Conservation (phyloP, 1,284 basidiomycete genomes). For the Naganishia sp. region DNA sequence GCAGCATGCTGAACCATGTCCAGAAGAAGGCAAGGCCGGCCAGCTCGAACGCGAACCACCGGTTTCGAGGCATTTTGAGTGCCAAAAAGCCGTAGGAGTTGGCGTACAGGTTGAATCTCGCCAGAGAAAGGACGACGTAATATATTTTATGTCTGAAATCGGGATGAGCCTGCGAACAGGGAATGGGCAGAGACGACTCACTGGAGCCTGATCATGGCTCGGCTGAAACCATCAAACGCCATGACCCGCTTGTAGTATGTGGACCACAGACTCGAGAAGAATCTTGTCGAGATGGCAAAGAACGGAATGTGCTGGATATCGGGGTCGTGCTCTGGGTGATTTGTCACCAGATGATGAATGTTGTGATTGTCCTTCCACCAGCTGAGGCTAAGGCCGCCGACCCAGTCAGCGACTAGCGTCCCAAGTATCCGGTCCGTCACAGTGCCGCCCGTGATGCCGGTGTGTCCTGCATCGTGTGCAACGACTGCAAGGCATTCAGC, state of each 20-base stretch:
- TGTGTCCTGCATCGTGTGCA: conserved; percentile 93
- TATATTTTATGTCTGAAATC: conserved; percentile 73
- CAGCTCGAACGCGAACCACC: conserved; percentile 55
- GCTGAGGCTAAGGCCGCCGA: conserved; percentile 88
- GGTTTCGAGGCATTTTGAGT: conserved; percentile 50
- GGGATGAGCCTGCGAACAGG: not conserved
- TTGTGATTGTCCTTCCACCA: conserved; percentile 99
- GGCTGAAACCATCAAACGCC: conserved; percentile 71
- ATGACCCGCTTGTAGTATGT: conserved; percentile 93
- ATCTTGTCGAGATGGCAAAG: conserved; percentile 87
- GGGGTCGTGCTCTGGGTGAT: conserved; percentile 94
- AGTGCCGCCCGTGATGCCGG: conserved; percentile 89
- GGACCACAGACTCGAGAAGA: conserved; percentile 82
- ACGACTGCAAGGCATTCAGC: conserved; percentile 56
- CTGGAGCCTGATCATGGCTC: conserved; percentile 72
- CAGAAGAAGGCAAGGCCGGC: conserved; percentile 58
- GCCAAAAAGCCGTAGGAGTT: conserved; percentile 78
- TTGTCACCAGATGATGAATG: conserved; percentile 94
- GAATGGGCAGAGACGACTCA: conserved; percentile 34
- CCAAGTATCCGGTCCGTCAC: conserved; percentile 74
- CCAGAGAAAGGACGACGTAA: conserved; percentile 87
- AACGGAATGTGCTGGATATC: conserved; percentile 90
- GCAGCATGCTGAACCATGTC: conserved; percentile 57
- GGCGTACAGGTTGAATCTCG: conserved; percentile 92
- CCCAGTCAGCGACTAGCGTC: conserved; percentile 69